These are phyloP conservation scores for Triticum dicoccoides DNA, from an alignment of 176 grass and related monocot genomes.

Conservation along the genomic window DNA sequence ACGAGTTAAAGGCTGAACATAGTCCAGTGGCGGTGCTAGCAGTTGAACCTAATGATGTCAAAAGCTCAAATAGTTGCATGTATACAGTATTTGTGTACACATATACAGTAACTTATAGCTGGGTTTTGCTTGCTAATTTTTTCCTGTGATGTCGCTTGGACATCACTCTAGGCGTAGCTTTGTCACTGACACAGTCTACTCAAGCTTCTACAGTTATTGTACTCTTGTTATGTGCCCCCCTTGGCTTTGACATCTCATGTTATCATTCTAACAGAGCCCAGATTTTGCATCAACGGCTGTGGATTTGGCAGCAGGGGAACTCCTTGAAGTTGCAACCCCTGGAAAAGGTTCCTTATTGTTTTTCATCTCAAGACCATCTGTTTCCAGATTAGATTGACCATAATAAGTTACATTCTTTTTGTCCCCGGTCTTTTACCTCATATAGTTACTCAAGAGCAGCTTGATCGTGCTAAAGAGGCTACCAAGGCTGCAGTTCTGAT, in stretches of 20 bases:
- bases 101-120: neutral
- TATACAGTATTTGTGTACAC: neutral
- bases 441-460: conserved; percentile 74
- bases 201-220: neutral
- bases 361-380: neutral
- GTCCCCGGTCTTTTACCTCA: conserved; percentile 1
- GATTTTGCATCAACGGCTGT: conserved; percentile 64
- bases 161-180: neutral
- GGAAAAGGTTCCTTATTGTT: conserved; percentile 57
- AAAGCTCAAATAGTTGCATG: neutral
- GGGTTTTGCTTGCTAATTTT: neutral
- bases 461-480: conserved; percentile 85
- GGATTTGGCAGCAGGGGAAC: conserved; percentile 75
- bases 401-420: conserved; percentile 11
- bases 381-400: conserved; percentile 4
- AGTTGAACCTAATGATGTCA: neutral
- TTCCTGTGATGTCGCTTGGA: neutral
- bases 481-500: conserved; percentile 82
- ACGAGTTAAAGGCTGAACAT: neutral
- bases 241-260: conserved; percentile 5
- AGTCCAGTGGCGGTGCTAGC: neutral
- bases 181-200: neutral
- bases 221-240: neutral
- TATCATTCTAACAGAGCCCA: conserved; percentile 49
- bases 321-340: conserved; percentile 75